These are phyloP conservation scores for Dissoconium aciculare DNA, from an alignment of 2,329 filamentous ascomycete species.

Conservation along the genomic window DNA sequence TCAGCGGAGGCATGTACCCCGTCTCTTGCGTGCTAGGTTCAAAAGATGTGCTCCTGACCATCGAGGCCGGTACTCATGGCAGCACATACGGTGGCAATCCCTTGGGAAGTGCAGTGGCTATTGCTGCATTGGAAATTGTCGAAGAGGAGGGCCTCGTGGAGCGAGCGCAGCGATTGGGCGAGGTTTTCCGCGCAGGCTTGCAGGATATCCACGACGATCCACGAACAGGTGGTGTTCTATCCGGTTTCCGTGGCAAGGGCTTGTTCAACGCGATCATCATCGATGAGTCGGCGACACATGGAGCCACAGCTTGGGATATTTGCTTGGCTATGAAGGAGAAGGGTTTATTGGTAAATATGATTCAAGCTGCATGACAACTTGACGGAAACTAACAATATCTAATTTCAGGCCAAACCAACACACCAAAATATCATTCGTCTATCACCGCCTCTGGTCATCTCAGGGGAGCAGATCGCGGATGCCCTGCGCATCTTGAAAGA, in stretches of 20 bases:
- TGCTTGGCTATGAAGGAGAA: slow-evolving; percentile 93
- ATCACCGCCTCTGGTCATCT: slow-evolving; percentile 91
- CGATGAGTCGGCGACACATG: slow-evolving; percentile 71
- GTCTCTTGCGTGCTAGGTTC: slow-evolving; percentile 81
- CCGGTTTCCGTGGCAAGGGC: slow-evolving; percentile 76
- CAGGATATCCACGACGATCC: slow-evolving; percentile 49
- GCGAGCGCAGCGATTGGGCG: slow-evolving; percentile 64
- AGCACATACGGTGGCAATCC: slow-evolving; percentile 98
- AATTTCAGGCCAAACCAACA: slow-evolving; percentile 76
- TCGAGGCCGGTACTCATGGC: slow-evolving; percentile 93
- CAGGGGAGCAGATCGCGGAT: slow-evolving; percentile 66
- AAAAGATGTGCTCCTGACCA: slow-evolving; percentile 84
- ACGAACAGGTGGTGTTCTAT: slow-evolving; percentile 55
- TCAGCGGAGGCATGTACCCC: slow-evolving; percentile 98
- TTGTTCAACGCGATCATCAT: slow-evolving; percentile 93
- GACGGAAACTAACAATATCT: slow-evolving; percentile 34
- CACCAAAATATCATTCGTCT: slow-evolving; percentile 97
- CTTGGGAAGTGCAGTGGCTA: slow-evolving; percentile 85
- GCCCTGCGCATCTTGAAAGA: slow-evolving; percentile 68
- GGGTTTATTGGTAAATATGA: slow-evolving; percentile 66
- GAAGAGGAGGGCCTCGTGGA: slow-evolving; percentile 80
- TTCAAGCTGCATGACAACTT: slow-evolving; percentile 84
- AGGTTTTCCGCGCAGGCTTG: slow-evolving; percentile 69
- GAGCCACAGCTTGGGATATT: slow-evolving; percentile 86
- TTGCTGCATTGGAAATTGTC: slow-evolving; percentile 84